phyloP scores from a whole-genome alignment of 1,284 basidiomycete genomes.

The Malassezia obtusa region DNA sequence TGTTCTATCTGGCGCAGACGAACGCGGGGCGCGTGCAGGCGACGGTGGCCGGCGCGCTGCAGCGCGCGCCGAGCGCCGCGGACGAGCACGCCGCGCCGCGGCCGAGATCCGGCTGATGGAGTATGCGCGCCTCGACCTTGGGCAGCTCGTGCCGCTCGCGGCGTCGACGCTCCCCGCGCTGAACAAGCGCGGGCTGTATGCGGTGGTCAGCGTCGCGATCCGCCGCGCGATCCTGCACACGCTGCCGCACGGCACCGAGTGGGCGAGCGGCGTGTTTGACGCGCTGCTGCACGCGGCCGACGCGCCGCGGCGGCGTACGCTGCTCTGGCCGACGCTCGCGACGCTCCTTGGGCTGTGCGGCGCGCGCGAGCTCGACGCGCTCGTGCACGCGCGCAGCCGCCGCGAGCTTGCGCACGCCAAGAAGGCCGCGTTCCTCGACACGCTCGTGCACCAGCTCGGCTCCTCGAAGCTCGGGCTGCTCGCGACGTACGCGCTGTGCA shows the following conservation, averaged over 20 bases:
- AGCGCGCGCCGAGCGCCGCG: neutral
- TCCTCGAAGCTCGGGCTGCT: neutral
- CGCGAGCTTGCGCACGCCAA: neutral
- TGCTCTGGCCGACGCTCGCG: conserved; percentile 10
- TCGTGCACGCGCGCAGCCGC: neutral
- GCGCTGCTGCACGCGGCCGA: neutral
- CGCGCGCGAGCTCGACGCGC: neutral
- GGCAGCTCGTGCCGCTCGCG: neutral
- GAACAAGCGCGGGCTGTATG: neutral
- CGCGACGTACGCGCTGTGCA: neutral
- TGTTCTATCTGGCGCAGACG: conserved; percentile 1
- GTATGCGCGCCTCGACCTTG: neutral
- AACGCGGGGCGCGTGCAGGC: neutral
- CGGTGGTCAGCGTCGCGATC: neutral
- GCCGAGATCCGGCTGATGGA: conserved; percentile 1
- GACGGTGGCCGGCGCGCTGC: neutral
- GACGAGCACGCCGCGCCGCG: neutral
- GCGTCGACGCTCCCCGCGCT: neutral
- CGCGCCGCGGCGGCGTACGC: neutral
- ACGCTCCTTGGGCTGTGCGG: neutral
- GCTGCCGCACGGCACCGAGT: neutral
- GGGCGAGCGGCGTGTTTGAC: conserved; percentile 4
- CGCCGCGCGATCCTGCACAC: neutral
- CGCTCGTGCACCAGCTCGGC: neutral
- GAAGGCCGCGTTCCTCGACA: neutral